phyloP scores from a whole-genome alignment of 805 yeast genomes.

The Schwanniomyces vanrijiae region DNA sequence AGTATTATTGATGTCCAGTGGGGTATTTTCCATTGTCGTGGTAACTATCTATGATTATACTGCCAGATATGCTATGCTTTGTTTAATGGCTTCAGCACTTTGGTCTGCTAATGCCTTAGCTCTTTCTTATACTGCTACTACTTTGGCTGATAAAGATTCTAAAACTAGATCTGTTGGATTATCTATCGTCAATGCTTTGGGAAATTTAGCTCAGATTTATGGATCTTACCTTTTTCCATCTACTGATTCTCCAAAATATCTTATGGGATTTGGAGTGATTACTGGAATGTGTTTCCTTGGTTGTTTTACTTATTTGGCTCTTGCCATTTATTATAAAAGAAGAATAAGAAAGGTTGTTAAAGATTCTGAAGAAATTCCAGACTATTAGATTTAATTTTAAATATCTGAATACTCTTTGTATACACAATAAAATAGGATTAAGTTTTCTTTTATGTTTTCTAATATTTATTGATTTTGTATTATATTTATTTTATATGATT shows the following conservation, averaged over 20 bases:
- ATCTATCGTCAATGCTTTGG: slow-evolving; percentile 9
- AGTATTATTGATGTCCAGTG: slow-evolving; percentile 4
- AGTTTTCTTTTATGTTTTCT: too few relatives aligned
- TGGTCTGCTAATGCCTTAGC: slow-evolving; percentile 13
- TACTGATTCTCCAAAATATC: slow-evolving; percentile 9
- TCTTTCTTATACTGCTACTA: slow-evolving; percentile 8
- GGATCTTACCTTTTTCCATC: slow-evolving; percentile 10
- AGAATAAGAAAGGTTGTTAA: background rate
- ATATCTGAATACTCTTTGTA: background rate
- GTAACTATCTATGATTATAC: slow-evolving; percentile 5
- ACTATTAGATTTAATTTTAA: background rate
- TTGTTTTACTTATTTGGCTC: slow-evolving; percentile 1
- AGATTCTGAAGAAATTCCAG: background rate
- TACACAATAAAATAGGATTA: too few relatives aligned
- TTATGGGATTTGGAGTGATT: slow-evolving; percentile 13
- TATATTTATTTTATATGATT: too few relatives aligned
- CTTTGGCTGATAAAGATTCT: slow-evolving; percentile 9
- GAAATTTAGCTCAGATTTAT: slow-evolving; percentile 10
- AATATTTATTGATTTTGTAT: too few relatives aligned
- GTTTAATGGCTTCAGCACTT: slow-evolving; percentile 9
- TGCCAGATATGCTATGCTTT: slow-evolving; percentile 10
- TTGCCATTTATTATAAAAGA: slow-evolving; percentile 7
- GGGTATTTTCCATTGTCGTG: slow-evolving; percentile 7
- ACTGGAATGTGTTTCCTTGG: slow-evolving; percentile 12
- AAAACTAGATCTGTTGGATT: slow-evolving; percentile 10